These are phyloP conservation scores for Podospora conica DNA, from an alignment of 495 filamentous ascomycete genomes.

Conservation along the genomic window DNA sequence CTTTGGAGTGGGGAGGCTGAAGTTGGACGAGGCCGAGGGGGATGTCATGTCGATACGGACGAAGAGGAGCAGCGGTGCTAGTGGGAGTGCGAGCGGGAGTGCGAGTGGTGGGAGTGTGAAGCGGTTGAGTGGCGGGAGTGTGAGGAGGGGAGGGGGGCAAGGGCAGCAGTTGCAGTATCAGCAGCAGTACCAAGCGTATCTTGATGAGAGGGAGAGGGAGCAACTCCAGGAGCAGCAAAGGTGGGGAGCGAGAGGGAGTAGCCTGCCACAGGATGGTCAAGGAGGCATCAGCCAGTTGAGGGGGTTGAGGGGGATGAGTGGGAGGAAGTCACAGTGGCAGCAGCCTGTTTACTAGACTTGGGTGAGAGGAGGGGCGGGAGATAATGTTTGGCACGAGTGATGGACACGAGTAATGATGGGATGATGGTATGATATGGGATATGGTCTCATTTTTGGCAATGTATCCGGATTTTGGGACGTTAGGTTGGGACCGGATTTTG, in stretches of 20 bases:
- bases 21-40: slow-evolving; percentile 9
- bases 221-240: not conserved
- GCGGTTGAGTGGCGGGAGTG: slow-evolving; percentile 17
- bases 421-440: not conserved
- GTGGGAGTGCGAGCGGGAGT: not conserved
- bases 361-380: not conserved
- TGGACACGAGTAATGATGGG: not conserved
- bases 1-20: slow-evolving; percentile 27
- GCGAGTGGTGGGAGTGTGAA: not conserved
- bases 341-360: not conserved
- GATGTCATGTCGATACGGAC: slow-evolving; percentile 22
- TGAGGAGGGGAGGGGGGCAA: not conserved
- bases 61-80: slow-evolving; percentile 16
- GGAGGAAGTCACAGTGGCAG: not conserved
- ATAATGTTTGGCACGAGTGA: not conserved
- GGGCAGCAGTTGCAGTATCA: not conserved
- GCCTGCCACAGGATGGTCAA: not conserved
- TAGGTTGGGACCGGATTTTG: no score
- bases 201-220: not conserved
- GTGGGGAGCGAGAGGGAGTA: not conserved
- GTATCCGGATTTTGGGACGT: not conserved
- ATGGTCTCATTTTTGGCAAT: not conserved
- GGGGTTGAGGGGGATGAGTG: not conserved
- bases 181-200: not conserved
- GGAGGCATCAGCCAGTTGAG: not conserved